phyloP scores from a whole-genome alignment of 208 protist species.

The Crithidia acanthocephali region DNA sequence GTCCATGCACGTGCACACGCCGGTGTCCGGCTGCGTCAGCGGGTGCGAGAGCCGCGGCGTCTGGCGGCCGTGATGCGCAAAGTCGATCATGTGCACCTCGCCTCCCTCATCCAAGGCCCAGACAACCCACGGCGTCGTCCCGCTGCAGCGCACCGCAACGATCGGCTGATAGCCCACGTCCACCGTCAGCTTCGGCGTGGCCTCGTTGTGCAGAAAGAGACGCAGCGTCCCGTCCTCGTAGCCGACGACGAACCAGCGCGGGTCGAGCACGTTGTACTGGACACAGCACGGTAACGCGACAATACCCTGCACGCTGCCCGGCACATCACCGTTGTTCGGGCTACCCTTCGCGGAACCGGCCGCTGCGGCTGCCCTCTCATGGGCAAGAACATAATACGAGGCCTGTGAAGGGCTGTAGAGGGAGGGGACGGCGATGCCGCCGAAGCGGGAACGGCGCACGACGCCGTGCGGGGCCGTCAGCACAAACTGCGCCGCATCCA shows the following conservation, averaged over 20 bases:
- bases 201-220: conserved; percentile 58
- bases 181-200: conserved; percentile 69
- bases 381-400: background rate
- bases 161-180: conserved; percentile 49
- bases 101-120: conserved; percentile 76
- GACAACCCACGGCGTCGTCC: conserved; percentile 59
- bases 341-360: background rate
- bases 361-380: background rate
- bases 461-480: conserved; percentile 64
- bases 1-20: conserved; percentile 68
- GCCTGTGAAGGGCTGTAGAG: conserved; percentile 50
- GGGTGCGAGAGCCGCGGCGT: conserved; percentile 56
- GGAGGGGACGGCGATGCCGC: conserved; percentile 69
- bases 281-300: conserved; percentile 60
- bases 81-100: conserved; percentile 72
- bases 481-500: conserved; percentile 71
- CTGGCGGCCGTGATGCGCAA: conserved; percentile 53
- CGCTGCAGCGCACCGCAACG: conserved; percentile 53
- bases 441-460: conserved; percentile 66
- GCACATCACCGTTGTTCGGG: background rate
- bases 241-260: conserved; percentile 69
- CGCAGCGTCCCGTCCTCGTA: conserved; percentile 85
- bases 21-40: conserved; percentile 61
- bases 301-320: background rate
- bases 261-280: conserved; percentile 64